phyloP scores from a whole-genome alignment of 2,329 filamentous ascomycete genomes.

The Lasiodiplodia sp. region DNA sequence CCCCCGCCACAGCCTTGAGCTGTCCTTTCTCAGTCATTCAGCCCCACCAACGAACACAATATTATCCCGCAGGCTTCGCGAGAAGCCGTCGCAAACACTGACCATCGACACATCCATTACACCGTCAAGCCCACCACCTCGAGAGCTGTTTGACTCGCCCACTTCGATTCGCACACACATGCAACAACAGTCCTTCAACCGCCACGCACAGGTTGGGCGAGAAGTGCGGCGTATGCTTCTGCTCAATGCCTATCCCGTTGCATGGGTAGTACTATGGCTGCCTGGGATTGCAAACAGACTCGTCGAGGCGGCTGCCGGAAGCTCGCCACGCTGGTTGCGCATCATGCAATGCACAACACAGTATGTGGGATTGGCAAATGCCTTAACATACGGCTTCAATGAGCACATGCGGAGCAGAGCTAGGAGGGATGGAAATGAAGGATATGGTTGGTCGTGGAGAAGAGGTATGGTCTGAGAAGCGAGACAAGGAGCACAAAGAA shows the following conservation, averaged over 20 bases:
- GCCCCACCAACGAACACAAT: background rate
- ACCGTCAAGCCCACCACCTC: slow-evolving; percentile 7
- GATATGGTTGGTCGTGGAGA: slow-evolving; percentile 14
- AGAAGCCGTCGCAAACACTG: slow-evolving; percentile 17
- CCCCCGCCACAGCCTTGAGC: slow-evolving; percentile 1
- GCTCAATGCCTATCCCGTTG: slow-evolving; percentile 44
- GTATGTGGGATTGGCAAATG: slow-evolving; percentile 37
- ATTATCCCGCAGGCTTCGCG: slow-evolving; percentile 3
- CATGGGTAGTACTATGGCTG: slow-evolving; percentile 45
- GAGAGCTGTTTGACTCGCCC: slow-evolving; percentile 16
- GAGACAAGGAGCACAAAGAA: background rate
- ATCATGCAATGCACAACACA: slow-evolving; percentile 36
- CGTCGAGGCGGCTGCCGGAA: slow-evolving; percentile 34
- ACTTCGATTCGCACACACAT: slow-evolving; percentile 23
- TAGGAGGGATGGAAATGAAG: background rate
- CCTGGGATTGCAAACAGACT: slow-evolving; percentile 41
- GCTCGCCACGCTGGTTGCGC: slow-evolving; percentile 25
- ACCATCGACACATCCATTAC: slow-evolving; percentile 18
- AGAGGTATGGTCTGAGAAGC: background rate
- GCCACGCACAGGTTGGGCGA: slow-evolving; percentile 33
- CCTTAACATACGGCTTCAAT: slow-evolving; percentile 35
- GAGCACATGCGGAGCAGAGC: slow-evolving; percentile 28
- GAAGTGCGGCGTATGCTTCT: slow-evolving; percentile 41
- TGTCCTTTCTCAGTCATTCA: background rate
- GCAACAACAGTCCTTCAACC: slow-evolving; percentile 9